phyloP scores from a whole-genome alignment of 2,329 filamentous ascomycete species.

The Fusarium phyllophilum region DNA sequence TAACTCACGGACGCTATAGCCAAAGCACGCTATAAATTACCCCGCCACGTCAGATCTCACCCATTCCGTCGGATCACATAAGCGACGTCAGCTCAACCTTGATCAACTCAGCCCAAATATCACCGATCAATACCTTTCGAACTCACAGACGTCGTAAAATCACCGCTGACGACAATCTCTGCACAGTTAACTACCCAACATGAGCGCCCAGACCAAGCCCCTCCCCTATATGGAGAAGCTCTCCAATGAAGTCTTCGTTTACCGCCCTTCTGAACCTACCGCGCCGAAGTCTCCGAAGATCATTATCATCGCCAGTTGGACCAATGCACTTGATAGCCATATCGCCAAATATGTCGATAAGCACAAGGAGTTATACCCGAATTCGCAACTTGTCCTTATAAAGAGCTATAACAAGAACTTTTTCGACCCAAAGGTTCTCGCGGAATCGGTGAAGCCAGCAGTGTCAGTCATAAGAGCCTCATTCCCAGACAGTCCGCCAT shows the following conservation, averaged over 20 bases:
- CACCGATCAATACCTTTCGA: not conserved
- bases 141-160: too few relatives aligned
- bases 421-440: not conserved
- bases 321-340: constrained; percentile 13
- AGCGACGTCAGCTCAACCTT: not conserved
- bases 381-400: not conserved
- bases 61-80: not conserved
- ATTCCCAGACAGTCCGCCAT: not conserved
- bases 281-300: constrained; percentile 2
- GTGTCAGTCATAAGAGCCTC: not conserved
- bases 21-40: constrained; percentile 5
- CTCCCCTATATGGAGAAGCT: constrained; percentile 26
- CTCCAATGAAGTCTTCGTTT: constrained; percentile 6
- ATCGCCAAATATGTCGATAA: constrained; percentile 31
- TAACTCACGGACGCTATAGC: not conserved
- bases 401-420: constrained; percentile 10
- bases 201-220: not conserved
- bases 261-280: not conserved
- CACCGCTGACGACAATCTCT: too few relatives aligned
- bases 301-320: constrained; percentile 22
- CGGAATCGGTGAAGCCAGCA: not conserved
- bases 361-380: not conserved
- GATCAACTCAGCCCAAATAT: not conserved
- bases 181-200: not conserved
- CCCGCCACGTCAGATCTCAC: not conserved